Percentiles rank a stretch among this genome's conserved stretches.
Conservation (phyloP, 1,284 basidiomycete genomes). For the Macrocystidia cucumis region DNA sequence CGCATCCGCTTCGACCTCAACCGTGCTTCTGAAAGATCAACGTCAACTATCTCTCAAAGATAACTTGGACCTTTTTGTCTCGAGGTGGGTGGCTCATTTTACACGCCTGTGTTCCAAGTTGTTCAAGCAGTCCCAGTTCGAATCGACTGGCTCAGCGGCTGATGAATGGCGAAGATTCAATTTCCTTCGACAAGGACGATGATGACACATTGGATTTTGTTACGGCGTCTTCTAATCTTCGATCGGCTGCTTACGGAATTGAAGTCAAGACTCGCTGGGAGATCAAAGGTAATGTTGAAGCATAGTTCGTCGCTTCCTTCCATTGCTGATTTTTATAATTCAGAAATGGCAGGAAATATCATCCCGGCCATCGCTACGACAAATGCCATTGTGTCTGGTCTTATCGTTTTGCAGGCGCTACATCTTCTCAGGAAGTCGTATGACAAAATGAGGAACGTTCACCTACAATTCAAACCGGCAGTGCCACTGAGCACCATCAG, state of each 20-base stretch:
- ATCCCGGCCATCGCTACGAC: conserved; percentile 99
- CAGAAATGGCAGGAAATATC: conserved; percentile 99
- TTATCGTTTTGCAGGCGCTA: conserved; percentile 90
- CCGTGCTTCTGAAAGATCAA: conserved; percentile 89
- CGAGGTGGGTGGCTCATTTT: conserved; percentile 49
- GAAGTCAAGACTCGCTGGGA: conserved; percentile 89
- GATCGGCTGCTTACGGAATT: conserved; percentile 88
- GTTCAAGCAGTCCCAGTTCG: conserved; percentile 39
- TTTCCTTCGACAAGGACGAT: conserved; percentile 97
- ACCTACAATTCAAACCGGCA: conserved; percentile 67
- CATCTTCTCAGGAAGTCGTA: conserved; percentile 70
- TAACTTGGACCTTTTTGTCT: conserved; percentile 75
- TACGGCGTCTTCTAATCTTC: conserved; percentile 88
- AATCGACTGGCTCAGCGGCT: conserved; percentile 73
- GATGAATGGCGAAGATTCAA: conserved; percentile 64
- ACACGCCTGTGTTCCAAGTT: conserved; percentile 1
- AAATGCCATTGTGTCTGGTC: conserved; percentile 93
- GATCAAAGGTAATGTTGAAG: conserved; percentile 97
- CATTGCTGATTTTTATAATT: too few species aligned
- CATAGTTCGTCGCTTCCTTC: conserved; percentile 9
- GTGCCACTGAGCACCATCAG: conserved; percentile 67
- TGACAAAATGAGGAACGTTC: conserved; percentile 55
- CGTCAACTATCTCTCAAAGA: conserved; percentile 68
- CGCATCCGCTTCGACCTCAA: conserved; percentile 26
- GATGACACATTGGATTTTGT: conserved; percentile 96